Base-by-base conservation (phyloP, 148 eudicot genomes). In the Salicornia ramosissima region DNA sequence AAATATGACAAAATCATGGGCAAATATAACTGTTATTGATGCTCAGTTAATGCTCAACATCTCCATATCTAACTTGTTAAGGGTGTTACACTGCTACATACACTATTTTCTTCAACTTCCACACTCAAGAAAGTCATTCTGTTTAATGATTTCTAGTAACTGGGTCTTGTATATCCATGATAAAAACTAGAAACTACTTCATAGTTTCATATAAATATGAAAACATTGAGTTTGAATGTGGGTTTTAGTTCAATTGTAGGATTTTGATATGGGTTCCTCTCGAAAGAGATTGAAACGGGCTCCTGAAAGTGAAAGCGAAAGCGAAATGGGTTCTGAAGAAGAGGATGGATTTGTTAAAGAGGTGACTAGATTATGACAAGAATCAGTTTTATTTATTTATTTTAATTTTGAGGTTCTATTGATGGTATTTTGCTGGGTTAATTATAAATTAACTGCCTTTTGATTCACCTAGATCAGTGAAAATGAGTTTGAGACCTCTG, bases 291-390 rank as follows among this genome's bases (percentile, higher is more conserved):
- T 45, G 67, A 83, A 77, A 70, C 82, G 76, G 59, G 73, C 67
- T 55, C 78, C 55, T 52, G 75, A 79, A 30, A 79, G 73, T 34
- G 85, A 80, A 34, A 79, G 67, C 43, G 86, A 85, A 6, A 79
- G 65, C 36, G 86, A 85, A 9, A 51, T 65, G 75, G 78, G 78
- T 72, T 77, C 81, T 0, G 82, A 81, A 58, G 80, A 75, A 49
- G 86, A 82, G 22, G 69, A 68, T 29, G 76, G 67, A 10, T 76
- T 72, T 19, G 67, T 75, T 54, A 60, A 80, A 13, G 75, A 74
- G 79, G 80, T 77, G 63, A 25, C 31, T 25, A 72, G 31, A 21
- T 34, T 26, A 2, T 42, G 10, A 25, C 0, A 40, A n/a, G n/a
- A 45, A 57, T 19, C 26, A 13, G 6, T 39, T n/a, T n/a, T n/a